Evolutionary conservation across 371 early-diverging fungal genomes (phyloP).

Genomic region (Mortierella sp.): DNA sequence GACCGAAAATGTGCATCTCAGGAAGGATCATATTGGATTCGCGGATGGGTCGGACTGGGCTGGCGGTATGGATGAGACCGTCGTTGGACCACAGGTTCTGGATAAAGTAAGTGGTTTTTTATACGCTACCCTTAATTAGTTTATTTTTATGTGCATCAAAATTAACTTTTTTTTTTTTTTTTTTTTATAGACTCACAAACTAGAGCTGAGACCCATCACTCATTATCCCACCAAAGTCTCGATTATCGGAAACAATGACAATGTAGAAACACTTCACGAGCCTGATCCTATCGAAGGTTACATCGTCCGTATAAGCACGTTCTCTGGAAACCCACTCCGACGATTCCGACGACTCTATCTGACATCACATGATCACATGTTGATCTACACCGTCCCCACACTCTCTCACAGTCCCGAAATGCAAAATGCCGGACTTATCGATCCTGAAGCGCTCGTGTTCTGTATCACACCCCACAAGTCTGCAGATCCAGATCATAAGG

Average conservation of each 20-base stretch:
- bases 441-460: slow-evolving; percentile 44
- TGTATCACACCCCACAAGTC: slow-evolving; percentile 52
- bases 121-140: too few species aligned
- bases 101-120: slow-evolving; percentile 31
- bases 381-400: slow-evolving; percentile 58
- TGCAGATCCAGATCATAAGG: slow-evolving; percentile 45
- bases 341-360: slow-evolving; percentile 59
- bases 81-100: slow-evolving; percentile 50
- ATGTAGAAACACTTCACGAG: slow-evolving; percentile 53
- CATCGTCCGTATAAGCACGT: slow-evolving; percentile 59
- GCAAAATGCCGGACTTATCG: slow-evolving; percentile 34
- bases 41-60: slow-evolving; percentile 53
- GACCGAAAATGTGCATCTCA: slow-evolving; percentile 35
- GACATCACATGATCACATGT: slow-evolving; percentile 66
- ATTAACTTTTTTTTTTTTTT: not conserved
- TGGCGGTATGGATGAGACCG: slow-evolving; percentile 45
- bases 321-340: slow-evolving; percentile 58
- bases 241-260: slow-evolving; percentile 28
- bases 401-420: slow-evolving; percentile 45
- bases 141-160: not conserved
- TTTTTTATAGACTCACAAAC: slow-evolving; percentile 62
- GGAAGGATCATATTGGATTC: slow-evolving; percentile 48
- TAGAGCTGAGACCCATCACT: slow-evolving; percentile 65
- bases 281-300: slow-evolving; percentile 71
- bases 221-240: slow-evolving; percentile 64